phyloP scores from a whole-genome alignment of 108 stramenopile species.

The Skeletonema potamos region DNA sequence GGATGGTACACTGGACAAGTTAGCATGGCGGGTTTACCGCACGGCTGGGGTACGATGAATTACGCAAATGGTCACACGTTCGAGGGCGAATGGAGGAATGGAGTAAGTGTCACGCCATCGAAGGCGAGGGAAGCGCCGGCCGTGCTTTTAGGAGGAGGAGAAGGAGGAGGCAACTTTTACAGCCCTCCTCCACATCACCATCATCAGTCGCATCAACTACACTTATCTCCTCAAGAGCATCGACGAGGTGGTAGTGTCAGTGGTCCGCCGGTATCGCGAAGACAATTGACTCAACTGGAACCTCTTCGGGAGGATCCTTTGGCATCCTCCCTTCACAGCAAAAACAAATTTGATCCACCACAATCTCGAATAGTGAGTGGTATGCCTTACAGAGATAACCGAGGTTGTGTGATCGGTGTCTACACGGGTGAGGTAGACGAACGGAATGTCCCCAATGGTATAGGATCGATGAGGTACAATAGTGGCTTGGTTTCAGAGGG shows the following conservation, averaged over 20 bases:
- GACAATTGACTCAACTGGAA: slow-evolving; percentile 2
- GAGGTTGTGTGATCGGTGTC: slow-evolving; percentile 2
- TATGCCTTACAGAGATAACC: neutral
- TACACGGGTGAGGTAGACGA: slow-evolving; percentile 42
- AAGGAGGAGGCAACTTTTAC: neutral
- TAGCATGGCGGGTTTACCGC: slow-evolving; percentile 18
- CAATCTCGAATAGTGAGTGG: neutral
- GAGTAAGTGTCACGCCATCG: slow-evolving; percentile 1
- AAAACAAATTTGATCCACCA: neutral
- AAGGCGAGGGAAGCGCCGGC: slow-evolving; percentile 13
- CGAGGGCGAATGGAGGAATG: slow-evolving; percentile 34
- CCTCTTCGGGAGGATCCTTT: neutral
- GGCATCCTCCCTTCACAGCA: neutral
- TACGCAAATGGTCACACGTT: slow-evolving; percentile 28
- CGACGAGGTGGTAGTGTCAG: neutral
- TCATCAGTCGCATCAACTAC: neutral
- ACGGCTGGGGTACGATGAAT: slow-evolving; percentile 43
- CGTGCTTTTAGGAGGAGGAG: neutral
- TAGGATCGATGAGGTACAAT: slow-evolving; percentile 36
- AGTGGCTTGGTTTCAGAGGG: slow-evolving; percentile 25
- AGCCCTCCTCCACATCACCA: slow-evolving; percentile 9
- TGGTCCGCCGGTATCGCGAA: neutral
- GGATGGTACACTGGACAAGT: slow-evolving; percentile 50
- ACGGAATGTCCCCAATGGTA: slow-evolving; percentile 30
- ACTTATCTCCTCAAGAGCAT: neutral